Conservation (phyloP, 2,329 filamentous ascomycete genomes). For the Colletotrichum sp. region DNA sequence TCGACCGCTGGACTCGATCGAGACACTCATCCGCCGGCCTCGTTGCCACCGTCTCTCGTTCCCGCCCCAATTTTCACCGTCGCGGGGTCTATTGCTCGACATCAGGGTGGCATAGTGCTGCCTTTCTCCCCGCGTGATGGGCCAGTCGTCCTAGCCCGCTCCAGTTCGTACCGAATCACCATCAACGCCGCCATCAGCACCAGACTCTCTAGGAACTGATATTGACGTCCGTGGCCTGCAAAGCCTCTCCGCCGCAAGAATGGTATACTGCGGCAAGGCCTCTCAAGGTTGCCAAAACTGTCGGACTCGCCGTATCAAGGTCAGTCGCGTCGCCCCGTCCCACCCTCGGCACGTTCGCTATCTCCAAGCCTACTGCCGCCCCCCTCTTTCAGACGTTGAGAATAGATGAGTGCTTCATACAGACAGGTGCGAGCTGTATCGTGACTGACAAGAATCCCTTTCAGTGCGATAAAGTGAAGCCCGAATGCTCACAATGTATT, state of each 20-base stretch:
- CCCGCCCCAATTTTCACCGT: background rate
- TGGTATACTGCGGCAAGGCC: constrained; percentile 64
- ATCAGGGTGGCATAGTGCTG: constrained; percentile 2
- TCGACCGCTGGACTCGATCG: background rate
- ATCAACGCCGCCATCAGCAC: background rate
- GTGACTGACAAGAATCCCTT: background rate
- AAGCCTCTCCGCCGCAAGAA: constrained; percentile 26
- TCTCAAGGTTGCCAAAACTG: constrained; percentile 60
- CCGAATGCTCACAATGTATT: constrained; percentile 67
- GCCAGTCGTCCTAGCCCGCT: background rate
- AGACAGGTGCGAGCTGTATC: background rate
- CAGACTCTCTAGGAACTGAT: background rate
- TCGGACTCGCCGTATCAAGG: constrained; percentile 60
- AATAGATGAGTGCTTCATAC: background rate
- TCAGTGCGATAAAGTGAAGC: constrained; percentile 65
- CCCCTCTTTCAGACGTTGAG: background rate
- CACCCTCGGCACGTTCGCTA: too few species aligned
- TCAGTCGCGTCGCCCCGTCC: constrained; percentile 32
- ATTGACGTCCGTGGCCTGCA: background rate
- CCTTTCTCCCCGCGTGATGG: constrained; percentile 11
- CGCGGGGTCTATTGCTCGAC: background rate
- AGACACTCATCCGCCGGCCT: background rate
- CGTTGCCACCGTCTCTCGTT: background rate
- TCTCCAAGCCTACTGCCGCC: background rate
- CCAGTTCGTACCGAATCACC: background rate